Conservation (phyloP, 2,329 filamentous ascomycete species). For the Kalaharituber pfeilii region DNA sequence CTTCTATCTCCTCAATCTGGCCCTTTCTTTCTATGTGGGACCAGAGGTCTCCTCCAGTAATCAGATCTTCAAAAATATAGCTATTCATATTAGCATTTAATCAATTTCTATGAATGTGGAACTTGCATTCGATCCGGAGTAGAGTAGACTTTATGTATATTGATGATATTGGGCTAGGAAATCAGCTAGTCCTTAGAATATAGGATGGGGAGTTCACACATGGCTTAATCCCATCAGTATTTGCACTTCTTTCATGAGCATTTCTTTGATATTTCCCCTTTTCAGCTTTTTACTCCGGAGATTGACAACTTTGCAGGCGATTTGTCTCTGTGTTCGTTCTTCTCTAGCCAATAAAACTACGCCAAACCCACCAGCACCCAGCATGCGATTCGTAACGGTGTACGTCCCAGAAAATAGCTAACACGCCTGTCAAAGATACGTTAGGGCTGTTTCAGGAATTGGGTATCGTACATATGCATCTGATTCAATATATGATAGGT, state of each 20-base stretch:
- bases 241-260: conserved; percentile 14
- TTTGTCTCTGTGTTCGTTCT: conserved; percentile 9
- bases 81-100: neutral
- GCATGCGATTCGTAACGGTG: conserved; percentile 8
- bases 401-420: conserved; percentile 1
- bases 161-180: conserved; percentile 17
- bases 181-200: neutral
- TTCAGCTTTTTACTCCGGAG: conserved; percentile 1
- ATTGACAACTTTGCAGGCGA: conserved; percentile 19
- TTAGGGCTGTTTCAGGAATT: neutral
- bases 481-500: neutral
- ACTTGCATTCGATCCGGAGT: conserved; percentile 11
- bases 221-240: conserved; percentile 15
- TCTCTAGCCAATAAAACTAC: conserved; percentile 15
- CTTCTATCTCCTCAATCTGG: conserved; percentile 12
- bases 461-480: neutral
- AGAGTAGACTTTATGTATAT: conserved; percentile 9
- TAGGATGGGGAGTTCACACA: neutral
- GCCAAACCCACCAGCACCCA: conserved; percentile 16
- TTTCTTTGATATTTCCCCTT: conserved; percentile 4
- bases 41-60: conserved; percentile 18
- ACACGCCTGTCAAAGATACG: neutral
- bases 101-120: neutral
- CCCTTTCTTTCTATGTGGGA: conserved; percentile 10
- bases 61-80: conserved; percentile 19